These are phyloP conservation scores for Aspergillus quadrilineatus DNA, from an alignment of 2,329 filamentous ascomycete genomes.

Conservation along the genomic window DNA sequence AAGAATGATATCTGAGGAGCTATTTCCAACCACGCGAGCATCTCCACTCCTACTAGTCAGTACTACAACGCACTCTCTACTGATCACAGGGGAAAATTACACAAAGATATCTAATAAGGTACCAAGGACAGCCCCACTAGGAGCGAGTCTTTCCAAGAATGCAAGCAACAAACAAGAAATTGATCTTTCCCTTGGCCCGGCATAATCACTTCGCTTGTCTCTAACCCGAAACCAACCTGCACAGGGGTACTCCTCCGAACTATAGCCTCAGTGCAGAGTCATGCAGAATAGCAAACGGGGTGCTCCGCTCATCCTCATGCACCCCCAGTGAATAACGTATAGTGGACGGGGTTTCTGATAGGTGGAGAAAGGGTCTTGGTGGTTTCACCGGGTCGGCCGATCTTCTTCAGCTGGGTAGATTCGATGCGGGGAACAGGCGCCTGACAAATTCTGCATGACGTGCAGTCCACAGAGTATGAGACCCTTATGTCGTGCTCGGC, in stretches of 20 bases:
- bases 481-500: neutral
- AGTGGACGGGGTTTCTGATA: neutral
- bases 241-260: no score
- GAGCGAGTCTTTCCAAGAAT: neutral
- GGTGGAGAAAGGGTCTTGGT: neutral
- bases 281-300: neutral
- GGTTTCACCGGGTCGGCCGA: neutral
- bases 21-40: neutral
- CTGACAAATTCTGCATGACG: neutral
- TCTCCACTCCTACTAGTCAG: neutral
- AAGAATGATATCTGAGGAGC: neutral
- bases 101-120: neutral
- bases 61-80: no score
- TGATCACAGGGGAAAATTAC: neutral
- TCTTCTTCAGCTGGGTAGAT: neutral
- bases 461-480: neutral
- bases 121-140: neutral
- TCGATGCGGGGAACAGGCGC: neutral
- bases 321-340: neutral
- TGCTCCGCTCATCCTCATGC: neutral
- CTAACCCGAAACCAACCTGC: neutral
- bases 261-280: no score
- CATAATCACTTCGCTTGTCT: neutral
- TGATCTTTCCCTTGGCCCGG: neutral
- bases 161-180: neutral